Conservation (phyloP, 2,329 filamentous ascomycete species). For the Plenodomus lindquistii region DNA sequence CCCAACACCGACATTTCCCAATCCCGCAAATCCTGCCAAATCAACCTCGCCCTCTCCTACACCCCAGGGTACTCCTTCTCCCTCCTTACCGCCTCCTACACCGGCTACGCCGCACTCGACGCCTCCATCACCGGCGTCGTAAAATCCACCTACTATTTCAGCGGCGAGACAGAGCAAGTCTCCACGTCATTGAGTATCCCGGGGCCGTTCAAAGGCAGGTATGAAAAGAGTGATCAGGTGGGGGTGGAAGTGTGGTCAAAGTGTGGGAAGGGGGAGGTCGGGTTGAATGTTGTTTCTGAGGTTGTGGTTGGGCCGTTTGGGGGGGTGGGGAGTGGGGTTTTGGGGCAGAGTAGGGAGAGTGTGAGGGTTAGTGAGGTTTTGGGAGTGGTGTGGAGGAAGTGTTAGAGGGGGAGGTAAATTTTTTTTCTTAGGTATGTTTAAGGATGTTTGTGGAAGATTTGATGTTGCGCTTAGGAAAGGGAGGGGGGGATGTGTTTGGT, state of each 20-base stretch:
- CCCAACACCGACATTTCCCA: conserved; percentile 23
- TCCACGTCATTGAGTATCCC: conserved; percentile 29
- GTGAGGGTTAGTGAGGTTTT: conserved; percentile 30
- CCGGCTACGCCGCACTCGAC: conserved; percentile 42
- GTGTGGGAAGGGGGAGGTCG: conserved; percentile 27
- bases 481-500: too few relatives aligned
- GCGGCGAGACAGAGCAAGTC: conserved; percentile 33
- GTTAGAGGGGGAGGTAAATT: conserved; percentile 27
- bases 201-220: conserved; percentile 50
- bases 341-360: conserved; percentile 31
- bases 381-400: conserved; percentile 41
- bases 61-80: conserved; percentile 44
- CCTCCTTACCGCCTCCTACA: conserved; percentile 41
- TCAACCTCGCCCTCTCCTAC: conserved; percentile 40
- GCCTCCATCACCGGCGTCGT: conserved; percentile 39
- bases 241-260: conserved; percentile 33
- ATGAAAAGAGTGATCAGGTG: conserved; percentile 50
- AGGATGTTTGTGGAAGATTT: too few relatives aligned
- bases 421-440: too few relatives aligned
- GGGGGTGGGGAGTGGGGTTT: conserved; percentile 22
- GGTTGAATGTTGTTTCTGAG: conserved; percentile 39
- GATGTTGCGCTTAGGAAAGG: too few relatives aligned
- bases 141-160: conserved; percentile 45
- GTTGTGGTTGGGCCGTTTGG: conserved; percentile 33
- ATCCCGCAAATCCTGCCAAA: conserved; percentile 45